Base-by-base conservation (phyloP, 768 basidiomycete species). In the Tricholomella constricta region DNA sequence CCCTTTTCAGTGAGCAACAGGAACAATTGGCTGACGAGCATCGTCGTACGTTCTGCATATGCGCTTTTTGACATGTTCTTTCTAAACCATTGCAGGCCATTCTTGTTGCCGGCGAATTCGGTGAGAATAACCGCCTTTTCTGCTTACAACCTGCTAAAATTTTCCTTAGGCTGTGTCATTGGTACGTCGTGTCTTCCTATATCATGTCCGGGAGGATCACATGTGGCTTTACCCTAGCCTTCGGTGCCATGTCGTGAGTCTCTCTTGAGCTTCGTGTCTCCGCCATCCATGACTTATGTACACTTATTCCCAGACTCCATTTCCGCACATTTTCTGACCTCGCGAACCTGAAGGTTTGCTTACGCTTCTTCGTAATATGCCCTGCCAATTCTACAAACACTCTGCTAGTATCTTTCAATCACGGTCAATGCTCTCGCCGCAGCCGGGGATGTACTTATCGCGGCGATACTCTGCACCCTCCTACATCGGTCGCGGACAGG, bases 381-480 rank as follows among this genome's bases (percentile, higher is more conserved):
- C 25, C n/a, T n/a, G n/a, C n/a, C 15, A 9, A 22, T 14, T 26
- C 27, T 19, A 17, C n/a, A 36, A 15, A 49, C 11, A 9, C 9
- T 48, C 29, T 41, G 26, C 8, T 40, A 78, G 75, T 57, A 45
- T 12, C 65, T 80, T 10, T 77, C 78, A 1, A 72, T 75, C 47
- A 48, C 69, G 20, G 70, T 81, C 53, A 82, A 81, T 55, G 72
- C 68, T 2, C 61, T 75, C 3, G 71, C 78, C 7, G 76, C 79
- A 1, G 72, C 67, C 5, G 79, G 76, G 5, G 81, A 82, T 42
- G 56, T 78, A 22, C 54, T 80, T 31, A 81, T 82, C 38, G 77
- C 81, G 0, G 56, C 52, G n/a, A 59, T 69, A 19, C 69, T 81
- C 22, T 75, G 72, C 50, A 55, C 53, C 8, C 66, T 82, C 44